Evolutionary conservation across 108 stramenopile species (phyloP).

Genomic region (Phaeodactylum tricornutum): DNA sequence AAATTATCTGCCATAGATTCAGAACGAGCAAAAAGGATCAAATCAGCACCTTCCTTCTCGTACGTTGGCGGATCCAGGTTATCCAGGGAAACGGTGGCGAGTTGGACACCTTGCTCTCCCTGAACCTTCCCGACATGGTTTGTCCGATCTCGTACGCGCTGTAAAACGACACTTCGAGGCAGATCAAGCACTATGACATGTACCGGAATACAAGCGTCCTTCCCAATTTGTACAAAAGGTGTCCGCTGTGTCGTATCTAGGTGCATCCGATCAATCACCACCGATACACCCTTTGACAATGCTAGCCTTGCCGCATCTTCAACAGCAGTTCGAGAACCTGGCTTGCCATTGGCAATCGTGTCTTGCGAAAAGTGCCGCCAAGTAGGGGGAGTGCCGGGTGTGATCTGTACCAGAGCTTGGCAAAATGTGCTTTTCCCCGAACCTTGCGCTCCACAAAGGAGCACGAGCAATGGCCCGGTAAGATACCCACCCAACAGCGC

Average conservation of each 20-base stretch:
- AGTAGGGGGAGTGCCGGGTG: background rate
- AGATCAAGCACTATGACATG: slow-evolving; percentile 51
- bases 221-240: slow-evolving; percentile 34
- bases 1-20: slow-evolving; percentile 11
- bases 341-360: slow-evolving; percentile 66
- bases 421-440: slow-evolving; percentile 65
- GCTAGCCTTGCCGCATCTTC: slow-evolving; percentile 32
- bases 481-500: slow-evolving; percentile 52
- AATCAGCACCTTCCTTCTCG: slow-evolving; percentile 33
- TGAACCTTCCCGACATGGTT: slow-evolving; percentile 73
- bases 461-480: slow-evolving; percentile 38
- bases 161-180: slow-evolving; percentile 27
- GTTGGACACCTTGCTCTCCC: slow-evolving; percentile 41
- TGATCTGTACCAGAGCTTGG: slow-evolving; percentile 17
- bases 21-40: slow-evolving; percentile 7
- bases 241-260: slow-evolving; percentile 45
- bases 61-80: slow-evolving; percentile 43
- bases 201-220: slow-evolving; percentile 27
- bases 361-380: slow-evolving; percentile 75
- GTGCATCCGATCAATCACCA: slow-evolving; percentile 80
- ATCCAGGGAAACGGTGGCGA: slow-evolving; percentile 33
- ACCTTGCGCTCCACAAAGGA: slow-evolving; percentile 67
- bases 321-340: slow-evolving; percentile 62
- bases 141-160: slow-evolving; percentile 45
- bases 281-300: slow-evolving; percentile 29